These are phyloP conservation scores for Xenosphaeropsis pyriputrescens DNA, from an alignment of 2,329 filamentous ascomycete genomes.

Conservation along the genomic window DNA sequence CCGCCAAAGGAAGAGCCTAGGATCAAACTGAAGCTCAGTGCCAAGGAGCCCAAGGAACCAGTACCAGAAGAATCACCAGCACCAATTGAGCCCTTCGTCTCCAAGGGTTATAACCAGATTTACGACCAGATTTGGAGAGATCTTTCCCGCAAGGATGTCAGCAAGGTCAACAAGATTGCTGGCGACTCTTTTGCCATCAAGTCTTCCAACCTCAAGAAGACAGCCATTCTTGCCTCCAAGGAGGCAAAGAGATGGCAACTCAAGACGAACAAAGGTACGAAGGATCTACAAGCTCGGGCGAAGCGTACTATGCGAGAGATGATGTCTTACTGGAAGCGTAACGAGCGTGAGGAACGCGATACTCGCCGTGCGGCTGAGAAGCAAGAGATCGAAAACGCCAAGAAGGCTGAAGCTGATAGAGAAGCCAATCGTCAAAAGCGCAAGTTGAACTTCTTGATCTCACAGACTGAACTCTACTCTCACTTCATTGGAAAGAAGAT, in stretches of 20 bases:
- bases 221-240: conserved; percentile 88
- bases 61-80: conserved; percentile 26
- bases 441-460: conserved; percentile 98
- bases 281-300: conserved; percentile 89
- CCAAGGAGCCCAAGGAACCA: conserved; percentile 24
- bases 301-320: conserved; percentile 99
- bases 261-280: conserved; percentile 95
- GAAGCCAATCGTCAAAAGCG: conserved; percentile 95
- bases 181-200: conserved; percentile 75
- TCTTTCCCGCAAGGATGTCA: conserved; percentile 82
- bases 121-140: conserved; percentile 97
- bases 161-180: conserved; percentile 82
- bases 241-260: conserved; percentile 96
- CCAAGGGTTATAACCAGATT: conserved; percentile 90
- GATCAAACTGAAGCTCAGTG: conserved; percentile 44
- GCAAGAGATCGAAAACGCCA: conserved; percentile 90
- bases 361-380: conserved; percentile 86
- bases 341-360: conserved; percentile 93
- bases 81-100: conserved; percentile 42
- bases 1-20: conserved; percentile 22
- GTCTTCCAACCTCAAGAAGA: conserved; percentile 94
- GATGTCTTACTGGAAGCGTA: conserved; percentile 99
- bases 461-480: conserved; percentile 95
- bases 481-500: conserved; percentile 99
- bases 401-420: conserved; percentile 91